Evolutionary conservation across 2,329 filamentous ascomycete genomes (phyloP), one percentile per base, ranked within the genome.

Genomic region (Gyromitra esculenta): DNA sequence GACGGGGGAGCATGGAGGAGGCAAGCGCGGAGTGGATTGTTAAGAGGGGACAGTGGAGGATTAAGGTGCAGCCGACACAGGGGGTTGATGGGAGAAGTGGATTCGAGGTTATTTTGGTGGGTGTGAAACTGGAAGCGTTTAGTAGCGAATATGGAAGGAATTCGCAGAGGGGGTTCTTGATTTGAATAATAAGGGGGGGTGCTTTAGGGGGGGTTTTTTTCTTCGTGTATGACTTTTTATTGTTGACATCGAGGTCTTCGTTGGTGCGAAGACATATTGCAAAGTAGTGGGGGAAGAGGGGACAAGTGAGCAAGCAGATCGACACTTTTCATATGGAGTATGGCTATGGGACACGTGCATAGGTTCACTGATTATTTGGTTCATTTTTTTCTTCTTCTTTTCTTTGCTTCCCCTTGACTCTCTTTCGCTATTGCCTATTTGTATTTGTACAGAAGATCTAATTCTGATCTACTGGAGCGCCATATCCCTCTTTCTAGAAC

Each of bases 91-190:
- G 87, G 63, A 89, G 87, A 81, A 81, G 79, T 39, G 85, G 85
- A 1, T 86, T 91, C 72, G 91, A 95, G 83, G 91, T 92, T 75
- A 87, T 93, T 25, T 86, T 97, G 64, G 86, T 91, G 15, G 92
- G 90, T 0, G 91, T 94, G 43, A 93, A 92, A 83, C 82, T 97
- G 35, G 91, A 96, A 79, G 91, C 90, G 0, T 88, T 90, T 80
- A 91, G 87, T 68, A 87, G 86, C 6, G 89, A 95, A 83, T 85
- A 86, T 77, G 87, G 87, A 9, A 87, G 92, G 78, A 97, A 96
- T 84, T 84, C 84, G 64, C 83, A 85, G 65, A 87, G 91, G 77
- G 84, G 84, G 0, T 97, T 96, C 82, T 82, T 96, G 73, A 80
- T 56, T 80, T 78, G 81, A 75, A 59, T 39, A 15, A 13, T 11